Base-by-base conservation (phyloP, 148 eudicot species). In the Agrostemma githago region DNA sequence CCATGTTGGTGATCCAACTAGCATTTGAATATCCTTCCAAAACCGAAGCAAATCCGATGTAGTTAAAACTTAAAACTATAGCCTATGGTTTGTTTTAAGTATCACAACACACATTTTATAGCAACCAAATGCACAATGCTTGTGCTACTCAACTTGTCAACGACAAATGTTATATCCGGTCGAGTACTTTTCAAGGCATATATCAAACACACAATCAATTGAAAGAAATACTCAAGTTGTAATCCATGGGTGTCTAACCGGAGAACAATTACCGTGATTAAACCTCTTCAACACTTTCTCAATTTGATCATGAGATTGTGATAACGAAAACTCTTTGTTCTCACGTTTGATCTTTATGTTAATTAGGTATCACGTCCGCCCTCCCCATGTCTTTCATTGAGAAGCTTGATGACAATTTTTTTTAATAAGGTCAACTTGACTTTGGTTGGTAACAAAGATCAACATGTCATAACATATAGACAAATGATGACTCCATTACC, bases 301-400 rank as follows among this genome's bases (percentile, higher is more conserved):
- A n/a, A n/a, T n/a, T n/a, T n/a, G n/a, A n/a, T 61, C 20, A 20
- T 61, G 65, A 61, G 65, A 19, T 61, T 61, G 37, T 19, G 65
- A 2, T 7, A 61, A 61, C 5, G 65, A 19, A 26, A 61, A n/a
- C 21, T 11, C 39, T 6, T 19, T 19, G 11, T 20, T 20, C n/a
- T 61, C 39, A 3, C 9, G 9, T 7, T 61, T 61, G 10, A 61
- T 61, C 38, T 5, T n/a, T n/a, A n/a, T n/a, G n/a, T n/a, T n/a
- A n/a, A n/a, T n/a, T n/a, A n/a, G n/a, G n/a, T n/a, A n/a, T n/a
- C n/a, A n/a, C n/a, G n/a, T n/a, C n/a, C n/a, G n/a, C n/a, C n/a
- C n/a, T n/a, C n/a, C n/a, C n/a, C 66, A 62, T 62, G 40, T 62
- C 40, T 12, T 62, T 21, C 66, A 62, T 62, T 8, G 21, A 10